Conservation (phyloP, 768 basidiomycete genomes). For the Mycena metata region DNA sequence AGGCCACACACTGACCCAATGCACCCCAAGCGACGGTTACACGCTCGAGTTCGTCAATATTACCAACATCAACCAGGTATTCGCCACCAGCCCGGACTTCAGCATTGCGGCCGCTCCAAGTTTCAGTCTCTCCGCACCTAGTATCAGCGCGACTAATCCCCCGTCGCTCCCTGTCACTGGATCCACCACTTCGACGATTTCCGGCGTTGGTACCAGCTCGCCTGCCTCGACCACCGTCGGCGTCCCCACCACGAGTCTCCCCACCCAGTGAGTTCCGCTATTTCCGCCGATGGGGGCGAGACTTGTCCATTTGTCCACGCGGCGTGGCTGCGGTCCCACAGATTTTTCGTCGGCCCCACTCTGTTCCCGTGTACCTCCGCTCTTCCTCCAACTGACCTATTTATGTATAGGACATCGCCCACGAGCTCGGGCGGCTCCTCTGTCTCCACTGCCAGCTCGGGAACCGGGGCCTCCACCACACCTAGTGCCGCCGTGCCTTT, state of each 20-base stretch:
- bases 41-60: constrained; percentile 27
- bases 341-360: too few species aligned
- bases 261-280: too few species aligned
- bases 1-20: background rate
- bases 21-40: constrained; percentile 4
- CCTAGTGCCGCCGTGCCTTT: background rate
- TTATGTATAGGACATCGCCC: background rate
- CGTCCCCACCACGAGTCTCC: too few species aligned
- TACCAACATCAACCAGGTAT: constrained; percentile 29
- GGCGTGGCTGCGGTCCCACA: too few species aligned
- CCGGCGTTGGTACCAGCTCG: background rate
- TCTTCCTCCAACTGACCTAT: too few species aligned
- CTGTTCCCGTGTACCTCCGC: too few species aligned
- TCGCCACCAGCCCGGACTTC: constrained; percentile 17
- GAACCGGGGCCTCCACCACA: background rate
- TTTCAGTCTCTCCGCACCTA: background rate
- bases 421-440: background rate
- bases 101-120: constrained; percentile 27
- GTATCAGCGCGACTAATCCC: background rate
- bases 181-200: too few species aligned
- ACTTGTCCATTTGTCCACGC: too few species aligned
- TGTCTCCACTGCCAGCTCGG: background rate
- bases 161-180: background rate
- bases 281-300: too few species aligned
- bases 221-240: too few species aligned